phyloP scores from a whole-genome alignment of 164 flowering plant genomes.

The Cinnamomum chago region DNA sequence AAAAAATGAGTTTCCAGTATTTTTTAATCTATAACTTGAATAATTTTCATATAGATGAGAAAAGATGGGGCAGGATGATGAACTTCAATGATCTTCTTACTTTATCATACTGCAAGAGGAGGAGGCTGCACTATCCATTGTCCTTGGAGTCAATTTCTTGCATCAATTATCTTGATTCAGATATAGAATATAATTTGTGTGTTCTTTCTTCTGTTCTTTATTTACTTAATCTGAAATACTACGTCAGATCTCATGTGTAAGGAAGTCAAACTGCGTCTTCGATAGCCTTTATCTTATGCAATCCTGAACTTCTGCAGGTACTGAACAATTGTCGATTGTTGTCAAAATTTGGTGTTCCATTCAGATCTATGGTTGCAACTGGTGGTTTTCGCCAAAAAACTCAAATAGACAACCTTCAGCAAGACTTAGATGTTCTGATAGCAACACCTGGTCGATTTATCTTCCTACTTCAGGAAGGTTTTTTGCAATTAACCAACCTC shows the following conservation, averaged over 20 bases:
- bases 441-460: constrained; percentile 95
- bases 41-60: too few relatives aligned
- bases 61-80: too few relatives aligned
- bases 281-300: background rate
- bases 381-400: constrained; percentile 93
- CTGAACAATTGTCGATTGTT: constrained; percentile 68
- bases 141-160: background rate
- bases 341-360: constrained; percentile 81
- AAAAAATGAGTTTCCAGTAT: too few relatives aligned
- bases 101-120: too few relatives aligned
- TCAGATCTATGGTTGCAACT: constrained; percentile 92
- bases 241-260: background rate
- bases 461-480: constrained; percentile 73
- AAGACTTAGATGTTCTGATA: constrained; percentile 79
- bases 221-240: background rate
- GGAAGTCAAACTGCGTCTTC: background rate
- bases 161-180: background rate
- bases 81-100: too few relatives aligned
- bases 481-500: constrained; percentile 66
- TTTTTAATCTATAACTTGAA: too few relatives aligned
- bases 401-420: constrained; percentile 71
- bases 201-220: constrained; percentile 2
- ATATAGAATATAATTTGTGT: background rate
- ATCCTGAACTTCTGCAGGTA: constrained; percentile 50
- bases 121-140: too few relatives aligned